These are phyloP conservation scores for Cladophialophora exuberans DNA, from an alignment of 2,329 filamentous ascomycete species.

Conservation along the genomic window DNA sequence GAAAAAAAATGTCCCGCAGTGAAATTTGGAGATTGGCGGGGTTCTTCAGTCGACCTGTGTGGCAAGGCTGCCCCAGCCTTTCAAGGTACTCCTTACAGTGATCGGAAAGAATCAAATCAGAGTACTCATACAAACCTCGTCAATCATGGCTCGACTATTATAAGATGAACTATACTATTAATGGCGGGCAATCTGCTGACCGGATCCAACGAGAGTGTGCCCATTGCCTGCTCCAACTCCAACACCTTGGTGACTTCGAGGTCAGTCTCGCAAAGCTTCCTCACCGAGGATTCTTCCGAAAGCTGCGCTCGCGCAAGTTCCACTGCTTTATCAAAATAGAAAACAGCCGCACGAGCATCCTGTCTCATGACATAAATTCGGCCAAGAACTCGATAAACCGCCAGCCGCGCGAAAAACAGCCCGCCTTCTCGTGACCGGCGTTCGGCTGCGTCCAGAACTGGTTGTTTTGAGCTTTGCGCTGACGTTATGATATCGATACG, in stretches of 20 bases:
- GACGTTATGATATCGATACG: slow-evolving; percentile 9
- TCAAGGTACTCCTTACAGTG: neutral
- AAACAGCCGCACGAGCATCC: slow-evolving; percentile 12
- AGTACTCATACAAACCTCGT: too few relatives aligned
- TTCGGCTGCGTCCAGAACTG: slow-evolving; percentile 4
- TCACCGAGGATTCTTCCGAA: neutral
- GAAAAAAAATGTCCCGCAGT: slow-evolving; percentile 15
- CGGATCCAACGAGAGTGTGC: slow-evolving; percentile 3
- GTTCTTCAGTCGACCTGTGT: too few relatives aligned
- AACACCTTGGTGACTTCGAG: slow-evolving; percentile 3
- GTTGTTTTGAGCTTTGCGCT: neutral
- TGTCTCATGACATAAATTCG: slow-evolving; percentile 12
- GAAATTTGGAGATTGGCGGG: too few relatives aligned
- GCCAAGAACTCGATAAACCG: slow-evolving; percentile 12
- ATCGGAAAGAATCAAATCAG: too few relatives aligned
- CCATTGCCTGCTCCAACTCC: slow-evolving; percentile 12
- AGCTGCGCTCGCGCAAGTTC: slow-evolving; percentile 7
- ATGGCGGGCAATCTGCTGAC: slow-evolving; percentile 2
- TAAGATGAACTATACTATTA: neutral
- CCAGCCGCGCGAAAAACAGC: slow-evolving; percentile 9
- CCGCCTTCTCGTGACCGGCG: neutral
- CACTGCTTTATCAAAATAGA: slow-evolving; percentile 7
- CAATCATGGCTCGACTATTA: neutral
- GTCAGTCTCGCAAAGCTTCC: slow-evolving; percentile 14
- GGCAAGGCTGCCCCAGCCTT: neutral